Evolutionary conservation across 345 rosid genomes (phyloP), one percentile per base, ranked within the genome.

Genomic region (Cardiospermum halicacabum): DNA sequence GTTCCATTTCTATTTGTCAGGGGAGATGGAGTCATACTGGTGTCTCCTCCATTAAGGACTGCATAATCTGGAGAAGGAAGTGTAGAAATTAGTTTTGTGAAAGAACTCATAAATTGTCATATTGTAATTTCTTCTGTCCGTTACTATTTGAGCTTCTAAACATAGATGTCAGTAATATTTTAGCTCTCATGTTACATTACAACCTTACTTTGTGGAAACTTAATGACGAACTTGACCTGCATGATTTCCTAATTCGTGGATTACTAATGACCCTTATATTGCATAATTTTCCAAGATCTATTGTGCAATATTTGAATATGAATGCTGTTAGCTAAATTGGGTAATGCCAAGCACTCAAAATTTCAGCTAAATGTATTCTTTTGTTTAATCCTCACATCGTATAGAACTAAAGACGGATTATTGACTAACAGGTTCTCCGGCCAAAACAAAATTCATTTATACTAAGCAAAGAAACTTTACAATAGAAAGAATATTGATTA

Each of bases 21-120:
- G 78, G 99, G 99, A 43, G 99, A 95, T 62, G 96, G 99, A 63
- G 97, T 95, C 70, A 95, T 95, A 66, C 82, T 95, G 82, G 99
- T 95, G 63, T 89, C 99, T 51, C 99, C 97, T 62, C 99, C 99
- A 12, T 69, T 89, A 40, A 86, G 99, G 77, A 84, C 99, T 37
- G 82, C 97, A 32, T 94, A 78, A 84, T 69, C 19, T 0, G 12
- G 58, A 58, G 45, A 48, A 54, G 39, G 60, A 64, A 58, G 51
- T 58, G 58, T 58, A 59, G 50, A 24, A 15, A 65, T 62, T 48
- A 48, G 11, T 26, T 60, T 1, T 16, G 1, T 8, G 43, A 50
- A 13, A 40, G 64, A 48, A 39, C 15, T 36, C 27, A 21, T 37
- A 31, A 15, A n/a, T 61, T 32, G 18, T 48, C 49, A 5, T 31